phyloP scores from a whole-genome alignment of 176 grass and related monocot species.

The Cenchrus fungigraminus region DNA sequence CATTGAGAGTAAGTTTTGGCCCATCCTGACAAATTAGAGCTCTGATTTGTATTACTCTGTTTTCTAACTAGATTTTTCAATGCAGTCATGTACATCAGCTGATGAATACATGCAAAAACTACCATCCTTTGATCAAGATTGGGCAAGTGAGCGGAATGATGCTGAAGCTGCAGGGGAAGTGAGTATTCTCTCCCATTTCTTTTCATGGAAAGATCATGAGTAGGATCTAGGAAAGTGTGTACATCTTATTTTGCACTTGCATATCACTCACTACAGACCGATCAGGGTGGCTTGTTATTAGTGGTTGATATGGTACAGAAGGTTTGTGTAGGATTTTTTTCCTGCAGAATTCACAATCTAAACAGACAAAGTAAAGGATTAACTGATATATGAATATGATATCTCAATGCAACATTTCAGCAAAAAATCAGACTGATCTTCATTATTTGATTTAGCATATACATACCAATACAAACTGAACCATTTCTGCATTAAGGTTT shows the following conservation, averaged over 20 bases:
- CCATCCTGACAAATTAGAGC: background rate
- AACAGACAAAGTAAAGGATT: background rate
- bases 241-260: background rate
- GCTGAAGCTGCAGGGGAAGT: slow-evolving; percentile 71
- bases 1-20: slow-evolving; percentile 63
- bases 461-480: background rate
- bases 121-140: slow-evolving; percentile 64
- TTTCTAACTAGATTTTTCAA: slow-evolving; percentile 6
- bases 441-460: background rate
- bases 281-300: background rate
- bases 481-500: slow-evolving; percentile 50
- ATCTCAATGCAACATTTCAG: background rate
- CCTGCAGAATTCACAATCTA: background rate
- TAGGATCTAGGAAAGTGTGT: slow-evolving; percentile 2
- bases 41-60: background rate
- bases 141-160: slow-evolving; percentile 56
- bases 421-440: background rate
- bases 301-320: background rate
- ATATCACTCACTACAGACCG: background rate
- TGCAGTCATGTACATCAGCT: slow-evolving; percentile 69
- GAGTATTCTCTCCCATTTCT: slow-evolving; percentile 15
- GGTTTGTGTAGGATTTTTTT: background rate
- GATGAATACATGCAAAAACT: slow-evolving; percentile 82
- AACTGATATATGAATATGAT: background rate
- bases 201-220: background rate